Evolutionary conservation across 768 basidiomycete species (phyloP), one percentile per base, ranked within the genome.

Genomic region (Mrakia frigida): DNA sequence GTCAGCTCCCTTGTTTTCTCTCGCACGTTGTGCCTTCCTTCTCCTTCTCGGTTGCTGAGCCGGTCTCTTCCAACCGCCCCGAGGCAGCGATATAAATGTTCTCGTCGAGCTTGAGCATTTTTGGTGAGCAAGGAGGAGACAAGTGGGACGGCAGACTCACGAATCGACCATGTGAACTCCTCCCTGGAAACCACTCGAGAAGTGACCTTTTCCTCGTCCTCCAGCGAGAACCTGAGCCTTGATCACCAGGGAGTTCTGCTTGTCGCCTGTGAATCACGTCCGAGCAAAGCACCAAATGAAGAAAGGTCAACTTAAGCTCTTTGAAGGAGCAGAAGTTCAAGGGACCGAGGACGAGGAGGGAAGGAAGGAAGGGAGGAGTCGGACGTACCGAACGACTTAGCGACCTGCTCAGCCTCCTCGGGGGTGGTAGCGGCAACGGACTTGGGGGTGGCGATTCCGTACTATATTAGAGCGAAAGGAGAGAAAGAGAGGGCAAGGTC

Each of bases 181-280:
- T 75, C 97, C 97, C 84, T 98, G 91, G 84, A 98, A 89, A 25
- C 97, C 97, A 74, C 81, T 82, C 85, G 94, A 90, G 81, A 99
- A 99, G 81, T 91, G 90, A 53, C 97, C 97, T 88, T 98, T 98
- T 81, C 97, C 97, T 82, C 97, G 90, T 79, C 97, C 97, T 81
- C 97, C 97, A 79, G 97, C 97, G 74, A 99, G 90, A 10, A 99
- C 97, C 84, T 99, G 97, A 53, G 97, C 97, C 85, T 98, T 98
- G 85, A 99, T 95, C 46, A 99, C 96, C 72, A 96, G 90, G 78
- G 89, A 88, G 74, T 90, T 86, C 93, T 96, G 81, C 52, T 71
- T 50, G 50, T 68, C 63, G 4, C 70, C 41, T 31, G 77, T n/a
- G 21, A 41, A 43, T 25, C 39, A 9, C 35, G 4, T 11, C 39